Percentiles rank a stretch among this genome's conserved stretches.
Evolutionary conservation across 148 eudicot species (phyloP).

Genomic region (Drosera capensis): DNA sequence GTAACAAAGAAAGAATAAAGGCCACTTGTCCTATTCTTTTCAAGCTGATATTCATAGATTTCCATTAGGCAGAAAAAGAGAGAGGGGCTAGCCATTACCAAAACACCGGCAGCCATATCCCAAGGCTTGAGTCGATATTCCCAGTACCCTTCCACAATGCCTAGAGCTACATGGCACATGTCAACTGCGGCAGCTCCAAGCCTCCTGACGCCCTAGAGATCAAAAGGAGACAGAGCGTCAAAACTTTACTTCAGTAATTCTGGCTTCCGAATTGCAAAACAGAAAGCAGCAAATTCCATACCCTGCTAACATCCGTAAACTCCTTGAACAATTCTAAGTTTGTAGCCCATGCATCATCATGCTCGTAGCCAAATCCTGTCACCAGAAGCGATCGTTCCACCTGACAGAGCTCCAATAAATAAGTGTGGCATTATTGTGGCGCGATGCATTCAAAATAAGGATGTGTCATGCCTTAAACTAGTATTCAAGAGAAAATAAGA

Average conservation of each 20-base stretch:
- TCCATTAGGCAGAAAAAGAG: neutral
- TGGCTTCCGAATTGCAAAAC: neutral
- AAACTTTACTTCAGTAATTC: neutral
- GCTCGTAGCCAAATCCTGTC: constrained; percentile 97
- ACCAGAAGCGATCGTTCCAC: constrained; percentile 88
- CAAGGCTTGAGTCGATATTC: constrained; percentile 97
- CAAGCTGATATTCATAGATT: no score
- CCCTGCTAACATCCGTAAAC: constrained; percentile 93
- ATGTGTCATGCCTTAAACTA: no score
- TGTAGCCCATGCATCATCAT: constrained; percentile 94
- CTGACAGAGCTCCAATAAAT: constrained; percentile 16
- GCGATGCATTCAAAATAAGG: neutral
- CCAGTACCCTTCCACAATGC: constrained; percentile 91
- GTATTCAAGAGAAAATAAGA: no score
- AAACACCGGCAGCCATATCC: constrained; percentile 99
- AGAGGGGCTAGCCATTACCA: constrained; percentile 35
- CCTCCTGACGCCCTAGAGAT: constrained; percentile 84
- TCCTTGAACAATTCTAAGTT: constrained; percentile 85
- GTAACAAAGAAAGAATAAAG: neutral
- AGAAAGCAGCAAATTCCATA: constrained; percentile 11
- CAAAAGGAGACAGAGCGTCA: constrained; percentile 1
- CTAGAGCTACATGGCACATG: constrained; percentile 98
- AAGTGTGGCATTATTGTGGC: neutral
- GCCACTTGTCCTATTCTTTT: no score
- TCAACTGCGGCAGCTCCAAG: constrained; percentile 98